Evolutionary conservation across 2,329 filamentous ascomycete genomes (phyloP).

Genomic region (Dothistroma septosporum): DNA sequence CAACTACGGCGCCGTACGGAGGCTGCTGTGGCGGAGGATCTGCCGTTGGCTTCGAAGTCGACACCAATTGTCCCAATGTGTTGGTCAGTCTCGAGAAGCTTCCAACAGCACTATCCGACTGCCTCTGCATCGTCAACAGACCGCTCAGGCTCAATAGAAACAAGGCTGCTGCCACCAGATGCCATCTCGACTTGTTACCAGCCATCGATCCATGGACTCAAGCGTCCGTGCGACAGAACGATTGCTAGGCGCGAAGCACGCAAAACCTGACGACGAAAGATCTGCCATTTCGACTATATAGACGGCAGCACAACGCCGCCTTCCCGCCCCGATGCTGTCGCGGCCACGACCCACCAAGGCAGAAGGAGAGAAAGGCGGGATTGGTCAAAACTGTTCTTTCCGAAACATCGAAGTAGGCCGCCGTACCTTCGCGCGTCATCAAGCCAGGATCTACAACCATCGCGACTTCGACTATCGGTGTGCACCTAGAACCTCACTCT

Average conservation of each 20-base stretch:
- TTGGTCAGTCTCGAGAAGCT: not conserved
- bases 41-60: not conserved
- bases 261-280: not conserved
- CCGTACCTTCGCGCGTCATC: not conserved
- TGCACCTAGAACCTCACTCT: not conserved
- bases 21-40: slow-evolving; percentile 13
- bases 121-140: not conserved
- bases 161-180: not conserved
- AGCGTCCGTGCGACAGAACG: not conserved
- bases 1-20: slow-evolving; percentile 21
- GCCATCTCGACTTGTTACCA: not conserved
- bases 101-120: not conserved
- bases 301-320: not conserved
- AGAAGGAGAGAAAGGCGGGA: not conserved
- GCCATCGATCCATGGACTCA: not conserved
- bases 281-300: not conserved
- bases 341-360: not conserved
- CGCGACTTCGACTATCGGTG: not conserved
- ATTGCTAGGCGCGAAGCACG: not conserved
- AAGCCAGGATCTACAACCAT: not conserved
- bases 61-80: not conserved
- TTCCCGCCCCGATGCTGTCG: not conserved
- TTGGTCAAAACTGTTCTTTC: not conserved
- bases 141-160: not conserved
- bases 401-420: not conserved